A percentile compares a stretch with the other conserved stretches of the same genome.
phyloP scores from a whole-genome alignment of 768 basidiomycete species.

The Lentinula sp. region DNA sequence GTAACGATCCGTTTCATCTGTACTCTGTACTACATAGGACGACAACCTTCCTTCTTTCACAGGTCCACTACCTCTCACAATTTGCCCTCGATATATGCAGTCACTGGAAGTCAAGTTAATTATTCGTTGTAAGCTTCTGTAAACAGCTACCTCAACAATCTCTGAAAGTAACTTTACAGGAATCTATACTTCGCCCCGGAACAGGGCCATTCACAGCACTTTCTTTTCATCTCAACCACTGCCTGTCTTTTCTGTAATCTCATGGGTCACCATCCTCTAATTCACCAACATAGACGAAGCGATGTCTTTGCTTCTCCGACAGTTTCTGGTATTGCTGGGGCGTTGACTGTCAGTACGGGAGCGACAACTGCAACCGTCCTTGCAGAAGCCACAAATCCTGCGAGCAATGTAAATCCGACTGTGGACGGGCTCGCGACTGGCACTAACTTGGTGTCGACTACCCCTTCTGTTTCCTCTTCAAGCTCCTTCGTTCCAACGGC shows the following conservation, averaged over 20 bases:
- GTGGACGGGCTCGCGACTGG: slow-evolving; percentile 13
- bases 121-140: background rate
- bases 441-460: slow-evolving; percentile 10
- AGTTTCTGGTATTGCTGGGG: slow-evolving; percentile 11
- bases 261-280: background rate
- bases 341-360: slow-evolving; percentile 3
- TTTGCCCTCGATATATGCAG: background rate
- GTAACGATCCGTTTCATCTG: background rate
- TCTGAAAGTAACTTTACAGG: background rate
- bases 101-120: background rate
- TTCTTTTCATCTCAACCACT: background rate
- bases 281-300: background rate
- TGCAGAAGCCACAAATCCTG: slow-evolving; percentile 10
- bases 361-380: slow-evolving; percentile 8
- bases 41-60: background rate
- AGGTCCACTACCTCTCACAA: too few species aligned
- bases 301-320: slow-evolving; percentile 11
- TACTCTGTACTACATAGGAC: background rate
- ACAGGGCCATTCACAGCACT: slow-evolving; percentile 5
- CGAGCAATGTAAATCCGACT: slow-evolving; percentile 4
- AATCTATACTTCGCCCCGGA: background rate
- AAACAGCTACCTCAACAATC: background rate
- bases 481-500: slow-evolving; percentile 10
- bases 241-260: background rate
- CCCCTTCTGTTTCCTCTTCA: slow-evolving; percentile 10